Percentiles rank a stretch among this genome's conserved stretches.
Conservation (phyloP, 1,284 basidiomycete species). For the Ganoderma leucocontextum region DNA sequence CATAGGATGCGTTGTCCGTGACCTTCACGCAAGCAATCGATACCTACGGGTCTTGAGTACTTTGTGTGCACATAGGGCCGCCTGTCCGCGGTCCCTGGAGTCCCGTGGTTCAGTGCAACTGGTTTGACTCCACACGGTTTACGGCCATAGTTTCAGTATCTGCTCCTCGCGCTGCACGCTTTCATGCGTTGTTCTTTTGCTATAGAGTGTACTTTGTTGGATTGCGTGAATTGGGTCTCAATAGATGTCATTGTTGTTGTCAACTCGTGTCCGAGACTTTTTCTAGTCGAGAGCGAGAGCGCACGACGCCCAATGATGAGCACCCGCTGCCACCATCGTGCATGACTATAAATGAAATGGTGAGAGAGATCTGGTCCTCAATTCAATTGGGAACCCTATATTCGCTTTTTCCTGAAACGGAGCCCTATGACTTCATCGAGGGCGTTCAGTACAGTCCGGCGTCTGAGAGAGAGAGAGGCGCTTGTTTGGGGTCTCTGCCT, state of each 20-base stretch:
- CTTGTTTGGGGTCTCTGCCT: not conserved
- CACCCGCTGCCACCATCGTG: not conserved
- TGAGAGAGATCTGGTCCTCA: too few species aligned
- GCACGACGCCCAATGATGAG: not conserved
- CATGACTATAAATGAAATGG: too few species aligned
- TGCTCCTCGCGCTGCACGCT: not conserved
- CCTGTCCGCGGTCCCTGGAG: not conserved
- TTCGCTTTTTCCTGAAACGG: not conserved
- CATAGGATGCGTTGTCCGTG: not conserved
- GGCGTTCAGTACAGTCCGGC: not conserved
- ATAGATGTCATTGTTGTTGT: not conserved
- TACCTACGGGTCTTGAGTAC: not conserved
- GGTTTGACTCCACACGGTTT: not conserved
- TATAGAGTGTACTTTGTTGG: not conserved
- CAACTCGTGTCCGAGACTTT: not conserved
- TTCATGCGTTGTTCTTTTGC: not conserved
- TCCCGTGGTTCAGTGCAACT: not conserved
- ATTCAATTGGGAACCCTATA: not conserved
- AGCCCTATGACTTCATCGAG: not conserved
- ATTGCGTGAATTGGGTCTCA: not conserved
- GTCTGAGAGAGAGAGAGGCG: not conserved
- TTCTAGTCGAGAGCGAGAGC: not conserved
- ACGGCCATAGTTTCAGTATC: not conserved
- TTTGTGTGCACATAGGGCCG: not conserved
- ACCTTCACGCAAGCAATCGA: slow-evolving; percentile 6